phyloP scores from a whole-genome alignment of 75 land plant species.

The Picea glauca region DNA sequence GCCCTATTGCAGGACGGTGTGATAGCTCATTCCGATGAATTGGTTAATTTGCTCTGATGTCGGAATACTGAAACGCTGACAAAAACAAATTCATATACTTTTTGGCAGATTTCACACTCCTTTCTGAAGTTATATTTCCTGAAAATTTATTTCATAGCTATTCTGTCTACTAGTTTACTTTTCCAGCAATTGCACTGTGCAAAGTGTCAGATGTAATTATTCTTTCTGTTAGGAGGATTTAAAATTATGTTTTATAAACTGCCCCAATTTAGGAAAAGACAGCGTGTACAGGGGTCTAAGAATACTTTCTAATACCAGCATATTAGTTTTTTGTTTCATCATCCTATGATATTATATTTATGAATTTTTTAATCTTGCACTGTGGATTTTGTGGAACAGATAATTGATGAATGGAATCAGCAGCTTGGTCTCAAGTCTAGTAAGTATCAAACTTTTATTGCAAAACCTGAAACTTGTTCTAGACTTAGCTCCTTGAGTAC shows the following conservation, averaged over 20 bases:
- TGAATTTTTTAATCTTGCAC: neutral
- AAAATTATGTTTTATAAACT: neutral
- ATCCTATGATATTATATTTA: neutral
- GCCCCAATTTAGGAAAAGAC: neutral
- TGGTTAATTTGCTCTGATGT: neutral
- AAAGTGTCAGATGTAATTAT: neutral
- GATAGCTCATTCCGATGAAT: neutral
- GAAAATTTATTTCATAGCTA: neutral
- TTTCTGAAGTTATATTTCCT: neutral
- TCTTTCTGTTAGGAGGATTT: neutral
- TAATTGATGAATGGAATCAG: conserved; percentile 55
- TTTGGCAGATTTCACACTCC: neutral
- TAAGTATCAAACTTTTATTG: conserved; percentile 10
- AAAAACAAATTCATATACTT: neutral
- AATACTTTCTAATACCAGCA: neutral
- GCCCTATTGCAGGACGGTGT: too few relatives aligned
- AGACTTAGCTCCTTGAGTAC: too few relatives aligned
- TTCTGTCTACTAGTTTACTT: neutral
- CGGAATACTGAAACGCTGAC: neutral
- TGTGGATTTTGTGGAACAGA: conserved; percentile 18
- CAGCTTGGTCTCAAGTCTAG: conserved; percentile 42
- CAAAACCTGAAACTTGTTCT: too few relatives aligned
- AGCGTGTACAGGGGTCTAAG: neutral
- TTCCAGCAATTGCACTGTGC: neutral
- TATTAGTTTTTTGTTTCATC: neutral